Evolutionary conservation across 352 stramenopile genomes (phyloP), one percentile per base, ranked within the genome.

Genomic region (Blastocystis sp.): DNA sequence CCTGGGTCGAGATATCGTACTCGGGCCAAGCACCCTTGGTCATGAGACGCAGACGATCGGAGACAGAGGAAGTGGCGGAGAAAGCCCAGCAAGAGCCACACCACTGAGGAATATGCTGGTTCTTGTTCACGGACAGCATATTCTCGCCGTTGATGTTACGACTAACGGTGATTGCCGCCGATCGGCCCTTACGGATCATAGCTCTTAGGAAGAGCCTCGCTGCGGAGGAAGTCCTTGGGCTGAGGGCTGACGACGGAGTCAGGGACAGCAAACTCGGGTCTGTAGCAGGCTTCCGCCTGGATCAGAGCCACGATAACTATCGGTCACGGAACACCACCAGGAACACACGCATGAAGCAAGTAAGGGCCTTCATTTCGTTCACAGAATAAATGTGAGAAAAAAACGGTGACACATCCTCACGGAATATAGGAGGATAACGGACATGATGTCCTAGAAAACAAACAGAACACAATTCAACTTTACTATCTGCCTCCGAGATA

Each of bases 31-130:
- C 71, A 37, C 85, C 85, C 39, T 85, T 85, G 19, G 67, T 74
- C 55, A 69, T 69, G 12, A 90, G 92, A 93, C 88, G 95, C 94
- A 24, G 66, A 85, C 71, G 90, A 90, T 85, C 88, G 39, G 80
- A 77, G 9, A 74, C 55, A 51, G 74, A 78, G 26, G 24, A 60
- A n/a, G 24, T 91, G 91, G 69, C 80, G 94, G 93, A 92, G 90
- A 96, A 96, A 1, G 93, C 92, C 93, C 94, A 96, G 92, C 94
- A 96, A 19, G 94, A 95, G 81, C 94, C 94, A 90, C 95, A 97
- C 91, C 96, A 97, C 91, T 95, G 91, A 35, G 96, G 96, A 81
- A 98, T 97, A 92, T 99, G 97, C 91, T 99, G 97, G 92, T 99
- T 99, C 90, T 98, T 96, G 91, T 96, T 96, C 93, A 96, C 97